These are phyloP conservation scores for Anthracocystis walkeri DNA, from an alignment of 1,284 basidiomycete genomes.

Conservation along the genomic window DNA sequence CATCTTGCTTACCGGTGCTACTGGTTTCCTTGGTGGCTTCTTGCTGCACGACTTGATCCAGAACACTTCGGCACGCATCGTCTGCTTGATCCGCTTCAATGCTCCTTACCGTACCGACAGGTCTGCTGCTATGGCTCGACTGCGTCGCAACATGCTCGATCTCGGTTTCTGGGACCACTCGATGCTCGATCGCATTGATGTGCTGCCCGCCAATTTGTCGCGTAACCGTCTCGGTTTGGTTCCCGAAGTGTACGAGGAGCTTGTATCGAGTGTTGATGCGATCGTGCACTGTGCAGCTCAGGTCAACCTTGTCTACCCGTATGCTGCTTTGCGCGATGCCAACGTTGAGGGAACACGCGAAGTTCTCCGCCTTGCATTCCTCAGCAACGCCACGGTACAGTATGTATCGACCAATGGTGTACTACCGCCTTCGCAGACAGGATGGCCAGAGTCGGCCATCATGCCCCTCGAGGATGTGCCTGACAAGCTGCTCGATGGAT, in stretches of 20 bases:
- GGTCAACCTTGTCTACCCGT: constrained; percentile 69
- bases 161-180: constrained; percentile 67
- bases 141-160: constrained; percentile 67
- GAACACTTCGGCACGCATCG: constrained; percentile 64
- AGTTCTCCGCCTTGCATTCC: constrained; percentile 68
- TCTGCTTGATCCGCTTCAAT: constrained; percentile 68
- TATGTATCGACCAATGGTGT: constrained; percentile 70
- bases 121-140: constrained; percentile 66
- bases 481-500: constrained; percentile 68
- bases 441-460: constrained; percentile 62
- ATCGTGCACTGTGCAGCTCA: constrained; percentile 68
- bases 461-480: constrained; percentile 64
- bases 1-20: constrained; percentile 68
- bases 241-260: constrained; percentile 52
- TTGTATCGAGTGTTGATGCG: constrained; percentile 61
- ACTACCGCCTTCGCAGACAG: constrained; percentile 62
- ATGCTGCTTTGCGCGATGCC: constrained; percentile 66
- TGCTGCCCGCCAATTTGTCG: constrained; percentile 66
- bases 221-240: constrained; percentile 61
- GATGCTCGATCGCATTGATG: constrained; percentile 65
- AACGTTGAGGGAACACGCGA: constrained; percentile 70
- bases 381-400: constrained; percentile 67
- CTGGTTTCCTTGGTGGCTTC: constrained; percentile 69
- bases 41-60: constrained; percentile 65
- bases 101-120: constrained; percentile 58